phyloP scores from a whole-genome alignment of 176 grass and related monocot species.

The Luzula sylvatica region DNA sequence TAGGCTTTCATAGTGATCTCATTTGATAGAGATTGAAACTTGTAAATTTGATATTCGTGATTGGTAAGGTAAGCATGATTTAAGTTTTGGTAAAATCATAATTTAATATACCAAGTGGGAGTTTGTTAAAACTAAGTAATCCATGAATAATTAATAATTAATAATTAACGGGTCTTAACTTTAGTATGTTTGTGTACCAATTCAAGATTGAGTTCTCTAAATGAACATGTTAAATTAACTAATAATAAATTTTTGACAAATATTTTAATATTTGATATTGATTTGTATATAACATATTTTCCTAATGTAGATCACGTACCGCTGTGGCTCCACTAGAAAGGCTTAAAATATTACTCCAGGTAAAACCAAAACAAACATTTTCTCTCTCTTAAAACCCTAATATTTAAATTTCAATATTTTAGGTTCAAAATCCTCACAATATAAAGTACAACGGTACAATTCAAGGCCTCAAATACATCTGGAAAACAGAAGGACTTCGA shows the following conservation, averaged over 20 bases:
- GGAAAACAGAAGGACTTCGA: constrained; percentile 81
- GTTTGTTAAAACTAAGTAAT: constrained; percentile 17
- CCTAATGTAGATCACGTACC: constrained; percentile 66
- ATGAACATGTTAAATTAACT: constrained; percentile 3
- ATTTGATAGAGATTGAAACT: constrained; percentile 11
- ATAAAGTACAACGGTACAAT: constrained; percentile 99
- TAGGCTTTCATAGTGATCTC: constrained; percentile 9
- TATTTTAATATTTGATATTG: not conserved
- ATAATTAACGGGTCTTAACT: too few relatives aligned
- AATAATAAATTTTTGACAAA: constrained; percentile 12
- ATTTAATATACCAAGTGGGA: not conserved
- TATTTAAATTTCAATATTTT: constrained; percentile 1
- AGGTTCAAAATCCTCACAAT: constrained; percentile 99
- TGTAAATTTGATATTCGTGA: constrained; percentile 5
- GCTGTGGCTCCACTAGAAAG: constrained; percentile 97
- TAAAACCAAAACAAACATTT: constrained; percentile 5
- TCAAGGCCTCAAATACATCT: constrained; percentile 94
- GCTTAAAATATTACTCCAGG: constrained; percentile 96
- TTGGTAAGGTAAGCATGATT: constrained; percentile 8
- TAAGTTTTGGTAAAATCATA: too few relatives aligned
- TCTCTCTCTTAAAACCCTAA: not conserved
- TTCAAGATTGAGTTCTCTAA: not conserved
- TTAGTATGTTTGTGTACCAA: not conserved
- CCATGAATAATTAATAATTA: not conserved
- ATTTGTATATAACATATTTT: not conserved